phyloP scores from a whole-genome alignment of 1,139 yeast genomes.

The Geotrichum cucujoidarum region DNA sequence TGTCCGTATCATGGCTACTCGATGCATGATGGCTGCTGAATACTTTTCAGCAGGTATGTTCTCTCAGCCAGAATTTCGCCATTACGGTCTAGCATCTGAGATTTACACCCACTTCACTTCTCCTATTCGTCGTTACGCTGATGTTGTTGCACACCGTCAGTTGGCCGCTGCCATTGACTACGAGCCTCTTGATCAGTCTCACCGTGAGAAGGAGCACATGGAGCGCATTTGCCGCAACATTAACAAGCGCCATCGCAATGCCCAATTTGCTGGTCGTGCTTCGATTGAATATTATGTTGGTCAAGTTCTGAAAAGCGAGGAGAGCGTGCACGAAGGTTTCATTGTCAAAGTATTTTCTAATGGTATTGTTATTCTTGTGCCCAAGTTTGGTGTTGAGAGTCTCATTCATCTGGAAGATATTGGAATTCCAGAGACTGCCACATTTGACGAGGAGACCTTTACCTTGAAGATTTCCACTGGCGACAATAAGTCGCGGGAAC shows the following conservation, averaged over 20 bases:
- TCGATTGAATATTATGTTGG: constrained; percentile 97
- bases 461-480: constrained; percentile 53
- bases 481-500: constrained; percentile 40
- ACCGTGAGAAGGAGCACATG: constrained; percentile 87
- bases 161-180: constrained; percentile 95
- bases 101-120: constrained; percentile 98
- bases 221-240: constrained; percentile 84
- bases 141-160: constrained; percentile 94
- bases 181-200: constrained; percentile 74
- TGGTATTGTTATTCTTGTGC: constrained; percentile 92
- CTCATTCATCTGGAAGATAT: constrained; percentile 75
- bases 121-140: constrained; percentile 97
- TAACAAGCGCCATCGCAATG: constrained; percentile 92
- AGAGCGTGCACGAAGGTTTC: constrained; percentile 73
- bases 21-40: constrained; percentile 99
- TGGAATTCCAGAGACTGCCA: constrained; percentile 60
- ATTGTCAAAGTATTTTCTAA: constrained; percentile 88
- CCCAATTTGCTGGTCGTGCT: constrained; percentile 98
- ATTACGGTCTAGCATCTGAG: constrained; percentile 95
- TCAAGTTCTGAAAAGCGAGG: constrained; percentile 69
- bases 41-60: constrained; percentile 92
- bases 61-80: constrained; percentile 90
- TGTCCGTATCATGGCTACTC: constrained; percentile 92
- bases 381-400: constrained; percentile 97
- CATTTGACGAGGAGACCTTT: constrained; percentile 73